A percentile compares a stretch with the other conserved stretches of the same genome.
phyloP scores from a whole-genome alignment of 2,329 filamentous ascomycete genomes.

The Daldinia eschscholtzii region DNA sequence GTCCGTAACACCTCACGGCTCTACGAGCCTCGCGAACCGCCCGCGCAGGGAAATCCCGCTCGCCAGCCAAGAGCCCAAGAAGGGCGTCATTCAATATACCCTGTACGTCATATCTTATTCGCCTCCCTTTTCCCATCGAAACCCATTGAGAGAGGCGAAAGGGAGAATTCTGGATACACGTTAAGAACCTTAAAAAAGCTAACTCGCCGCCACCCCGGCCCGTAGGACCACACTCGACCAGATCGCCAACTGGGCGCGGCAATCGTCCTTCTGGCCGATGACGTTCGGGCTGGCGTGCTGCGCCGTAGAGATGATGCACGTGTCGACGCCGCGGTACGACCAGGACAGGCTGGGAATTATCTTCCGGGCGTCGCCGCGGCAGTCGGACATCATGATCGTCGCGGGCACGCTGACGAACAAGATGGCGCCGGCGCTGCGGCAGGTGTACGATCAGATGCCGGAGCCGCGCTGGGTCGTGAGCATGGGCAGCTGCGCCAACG shows the following conservation, averaged over 20 bases:
- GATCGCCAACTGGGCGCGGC: slow-evolving; percentile 85
- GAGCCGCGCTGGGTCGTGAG: slow-evolving; percentile 87
- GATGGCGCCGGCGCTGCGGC: slow-evolving; percentile 90
- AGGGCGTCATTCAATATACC: slow-evolving; percentile 86
- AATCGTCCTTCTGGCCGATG: slow-evolving; percentile 89
- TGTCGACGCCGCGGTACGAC: slow-evolving; percentile 89
- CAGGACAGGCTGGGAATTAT: slow-evolving; percentile 91
- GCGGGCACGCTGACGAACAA: slow-evolving; percentile 95
- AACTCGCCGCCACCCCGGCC: background rate
- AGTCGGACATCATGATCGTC: slow-evolving; percentile 94
- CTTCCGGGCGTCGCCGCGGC: slow-evolving; percentile 87
- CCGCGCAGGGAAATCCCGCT: slow-evolving; percentile 79
- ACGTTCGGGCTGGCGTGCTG: slow-evolving; percentile 91
- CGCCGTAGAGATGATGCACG: slow-evolving; percentile 93
- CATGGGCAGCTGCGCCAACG: slow-evolving; percentile 88
- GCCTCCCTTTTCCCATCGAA: background rate
- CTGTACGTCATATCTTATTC: slow-evolving; percentile 70
- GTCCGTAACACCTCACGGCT: slow-evolving; percentile 65
- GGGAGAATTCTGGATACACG: background rate
- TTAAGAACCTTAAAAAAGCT: slow-evolving; percentile 15
- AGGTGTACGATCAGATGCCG: slow-evolving; percentile 96
- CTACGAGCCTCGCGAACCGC: slow-evolving; percentile 67
- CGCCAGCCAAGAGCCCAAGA: slow-evolving; percentile 81
- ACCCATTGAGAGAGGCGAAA: background rate
- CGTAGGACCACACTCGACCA: slow-evolving; percentile 80